Conservation (phyloP, 768 basidiomycete species). For the Leccinum variicolor region DNA sequence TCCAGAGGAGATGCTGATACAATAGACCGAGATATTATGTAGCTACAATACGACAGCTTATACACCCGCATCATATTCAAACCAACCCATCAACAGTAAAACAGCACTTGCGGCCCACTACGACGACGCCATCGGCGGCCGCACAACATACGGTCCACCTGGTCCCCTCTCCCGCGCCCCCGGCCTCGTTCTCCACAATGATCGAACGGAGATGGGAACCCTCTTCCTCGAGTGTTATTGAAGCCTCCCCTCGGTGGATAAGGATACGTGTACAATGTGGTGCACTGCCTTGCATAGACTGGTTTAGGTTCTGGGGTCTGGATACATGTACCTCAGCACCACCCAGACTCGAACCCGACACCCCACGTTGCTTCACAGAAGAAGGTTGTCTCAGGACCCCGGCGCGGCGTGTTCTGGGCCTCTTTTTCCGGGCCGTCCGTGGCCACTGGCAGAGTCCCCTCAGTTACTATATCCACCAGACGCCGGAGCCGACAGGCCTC, state of each 20-base stretch:
- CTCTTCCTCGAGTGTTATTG: constrained; percentile 23
- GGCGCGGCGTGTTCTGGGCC: constrained; percentile 4
- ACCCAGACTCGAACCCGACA: not conserved
- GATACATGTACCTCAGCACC: not conserved
- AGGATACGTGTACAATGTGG: constrained; percentile 33
- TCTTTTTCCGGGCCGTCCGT: constrained; percentile 4
- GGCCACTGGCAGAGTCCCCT: not conserved
- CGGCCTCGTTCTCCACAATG: constrained; percentile 33
- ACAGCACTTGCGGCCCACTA: not conserved
- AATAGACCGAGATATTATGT: no score
- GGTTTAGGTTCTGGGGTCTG: not conserved
- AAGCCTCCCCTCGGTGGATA: constrained; percentile 24
- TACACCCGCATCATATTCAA: not conserved
- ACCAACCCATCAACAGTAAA: not conserved
- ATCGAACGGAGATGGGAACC: constrained; percentile 17
- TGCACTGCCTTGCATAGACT: constrained; percentile 22
- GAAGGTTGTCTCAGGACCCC: not conserved
- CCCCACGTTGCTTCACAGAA: not conserved
- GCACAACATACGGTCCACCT: not conserved
- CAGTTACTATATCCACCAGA: constrained; percentile 1
- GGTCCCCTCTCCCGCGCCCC: constrained; percentile 1
- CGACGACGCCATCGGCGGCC: constrained; percentile 2
- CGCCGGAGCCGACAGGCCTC: not conserved
- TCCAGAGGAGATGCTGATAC: no score
- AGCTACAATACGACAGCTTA: not conserved